These are phyloP conservation scores for Pleurotus sapidus DNA, from an alignment of 768 basidiomycete species.

Conservation along the genomic window DNA sequence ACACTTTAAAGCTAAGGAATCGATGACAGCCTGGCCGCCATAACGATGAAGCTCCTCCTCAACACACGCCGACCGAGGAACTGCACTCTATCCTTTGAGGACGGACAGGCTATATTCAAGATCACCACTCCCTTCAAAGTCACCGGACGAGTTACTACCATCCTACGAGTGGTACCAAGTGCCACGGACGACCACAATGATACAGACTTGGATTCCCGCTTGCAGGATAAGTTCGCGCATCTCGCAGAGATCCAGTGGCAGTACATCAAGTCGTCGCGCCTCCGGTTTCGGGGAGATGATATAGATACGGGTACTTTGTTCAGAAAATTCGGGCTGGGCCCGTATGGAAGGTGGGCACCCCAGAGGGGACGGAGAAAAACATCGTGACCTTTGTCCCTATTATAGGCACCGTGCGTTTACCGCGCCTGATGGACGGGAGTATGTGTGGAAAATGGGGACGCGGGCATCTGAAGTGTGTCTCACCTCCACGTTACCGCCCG, in stretches of 20 bases:
- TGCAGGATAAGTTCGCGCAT: slow-evolving; percentile 21
- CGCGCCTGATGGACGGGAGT: slow-evolving; percentile 20
- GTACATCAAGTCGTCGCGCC: slow-evolving; percentile 21
- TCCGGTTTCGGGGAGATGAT: slow-evolving; percentile 24
- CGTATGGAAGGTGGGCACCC: slow-evolving; percentile 18
- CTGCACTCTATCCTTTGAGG: slow-evolving; percentile 16
- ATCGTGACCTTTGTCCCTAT: not conserved
- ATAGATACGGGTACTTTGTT: slow-evolving; percentile 23
- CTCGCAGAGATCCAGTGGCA: slow-evolving; percentile 34
- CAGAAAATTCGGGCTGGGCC: slow-evolving; percentile 17
- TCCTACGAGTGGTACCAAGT: slow-evolving; percentile 9
- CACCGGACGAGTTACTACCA: slow-evolving; percentile 5
- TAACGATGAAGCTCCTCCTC: slow-evolving; percentile 16
- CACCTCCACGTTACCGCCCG: not conserved
- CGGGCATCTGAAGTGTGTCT: slow-evolving; percentile 10
- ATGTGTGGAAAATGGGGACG: slow-evolving; percentile 17
- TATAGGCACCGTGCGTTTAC: slow-evolving; percentile 18
- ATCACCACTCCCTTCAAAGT: slow-evolving; percentile 20
- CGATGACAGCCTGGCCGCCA: not conserved
- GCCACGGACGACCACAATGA: not conserved
- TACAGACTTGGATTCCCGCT: slow-evolving; percentile 15
- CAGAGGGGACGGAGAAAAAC: not conserved
- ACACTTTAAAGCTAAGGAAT: too few species aligned
- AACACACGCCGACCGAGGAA: slow-evolving; percentile 14
- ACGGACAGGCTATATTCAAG: slow-evolving; percentile 18